Conservation (phyloP, 257 asterid genomes). For the Salvia hispanica region DNA sequence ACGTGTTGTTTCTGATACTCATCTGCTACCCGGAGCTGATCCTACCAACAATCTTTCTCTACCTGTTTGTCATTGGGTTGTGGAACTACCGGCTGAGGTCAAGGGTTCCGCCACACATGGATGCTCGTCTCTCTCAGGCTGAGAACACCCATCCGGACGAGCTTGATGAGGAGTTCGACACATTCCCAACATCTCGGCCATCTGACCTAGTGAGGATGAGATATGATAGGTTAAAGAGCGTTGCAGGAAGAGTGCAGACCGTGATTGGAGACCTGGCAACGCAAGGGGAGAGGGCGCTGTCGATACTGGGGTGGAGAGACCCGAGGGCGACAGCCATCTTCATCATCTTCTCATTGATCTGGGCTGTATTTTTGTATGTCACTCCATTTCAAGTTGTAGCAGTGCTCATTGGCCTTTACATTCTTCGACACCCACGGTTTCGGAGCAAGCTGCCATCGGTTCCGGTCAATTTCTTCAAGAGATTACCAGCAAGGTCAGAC, state of each 20-base stretch:
- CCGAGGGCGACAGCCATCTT: conserved; percentile 81
- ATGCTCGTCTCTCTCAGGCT: conserved; percentile 77
- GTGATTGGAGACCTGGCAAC: conserved; percentile 85
- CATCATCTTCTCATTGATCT: conserved; percentile 58
- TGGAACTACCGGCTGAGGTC: conserved; percentile 81
- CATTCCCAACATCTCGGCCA: conserved; percentile 67
- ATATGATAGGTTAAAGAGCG: conserved; percentile 66
- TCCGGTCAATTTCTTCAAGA: conserved; percentile 87
- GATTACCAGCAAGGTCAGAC: conserved; percentile 81
- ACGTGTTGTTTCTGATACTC: conserved; percentile 65
- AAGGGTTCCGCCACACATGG: conserved; percentile 82
- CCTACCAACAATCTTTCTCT: conserved; percentile 77
- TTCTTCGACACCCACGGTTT: conserved; percentile 78
- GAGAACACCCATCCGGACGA: conserved; percentile 72
- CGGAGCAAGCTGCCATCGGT: conserved; percentile 74
- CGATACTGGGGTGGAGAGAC: conserved; percentile 85
- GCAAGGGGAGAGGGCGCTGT: conserved; percentile 81
- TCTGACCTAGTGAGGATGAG: conserved; percentile 65
- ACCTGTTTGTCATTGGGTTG: conserved; percentile 74
- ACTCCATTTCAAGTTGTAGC: conserved; percentile 83
- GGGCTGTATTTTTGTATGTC: conserved; percentile 74
- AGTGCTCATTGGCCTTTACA: conserved; percentile 59
- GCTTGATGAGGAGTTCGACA: conserved; percentile 80
- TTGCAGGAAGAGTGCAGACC: conserved; percentile 76
- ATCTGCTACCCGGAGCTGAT: conserved; percentile 80